phyloP scores from a whole-genome alignment of 2,329 filamentous ascomycete species.

The Colletotrichum liriopes region DNA sequence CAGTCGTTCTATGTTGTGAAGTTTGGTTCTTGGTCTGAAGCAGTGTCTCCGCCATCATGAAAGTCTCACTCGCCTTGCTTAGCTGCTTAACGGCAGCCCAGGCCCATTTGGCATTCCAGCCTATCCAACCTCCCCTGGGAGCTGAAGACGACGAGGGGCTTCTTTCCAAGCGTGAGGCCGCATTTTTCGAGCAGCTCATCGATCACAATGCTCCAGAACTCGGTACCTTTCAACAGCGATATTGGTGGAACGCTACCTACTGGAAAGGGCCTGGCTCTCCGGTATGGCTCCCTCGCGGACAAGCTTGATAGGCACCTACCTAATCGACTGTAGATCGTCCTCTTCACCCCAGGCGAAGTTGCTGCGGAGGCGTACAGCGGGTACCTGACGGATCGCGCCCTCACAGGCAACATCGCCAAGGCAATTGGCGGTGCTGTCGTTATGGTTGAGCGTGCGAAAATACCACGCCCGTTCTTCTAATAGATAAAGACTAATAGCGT shows the following conservation, averaged over 20 bases:
- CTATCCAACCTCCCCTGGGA: slow-evolving; percentile 29
- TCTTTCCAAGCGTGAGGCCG: slow-evolving; percentile 29
- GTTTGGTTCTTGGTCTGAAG: neutral
- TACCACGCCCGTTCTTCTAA: slow-evolving; percentile 14
- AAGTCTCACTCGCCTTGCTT: slow-evolving; percentile 31
- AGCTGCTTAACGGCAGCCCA: slow-evolving; percentile 26
- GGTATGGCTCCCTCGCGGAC: slow-evolving; percentile 49
- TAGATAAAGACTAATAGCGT: neutral
- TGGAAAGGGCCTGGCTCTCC: slow-evolving; percentile 71
- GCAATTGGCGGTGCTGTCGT: slow-evolving; percentile 68
- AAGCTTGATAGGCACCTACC: neutral
- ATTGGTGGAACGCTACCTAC: slow-evolving; percentile 65
- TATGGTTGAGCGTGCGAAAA: slow-evolving; percentile 66
- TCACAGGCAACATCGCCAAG: slow-evolving; percentile 67
- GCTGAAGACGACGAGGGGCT: slow-evolving; percentile 17
- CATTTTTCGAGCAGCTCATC: slow-evolving; percentile 68
- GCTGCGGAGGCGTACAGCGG: slow-evolving; percentile 62
- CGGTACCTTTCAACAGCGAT: slow-evolving; percentile 59
- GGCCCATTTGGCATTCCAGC: slow-evolving; percentile 27
- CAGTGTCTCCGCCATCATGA: slow-evolving; percentile 25
- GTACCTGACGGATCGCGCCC: slow-evolving; percentile 65
- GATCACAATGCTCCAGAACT: slow-evolving; percentile 71
- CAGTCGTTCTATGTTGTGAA: slow-evolving; percentile 11
- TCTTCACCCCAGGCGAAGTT: slow-evolving; percentile 69
- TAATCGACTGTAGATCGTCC: slow-evolving; percentile 55